Conservation (phyloP, 805 yeast genomes). For the Candida sithepensis region DNA sequence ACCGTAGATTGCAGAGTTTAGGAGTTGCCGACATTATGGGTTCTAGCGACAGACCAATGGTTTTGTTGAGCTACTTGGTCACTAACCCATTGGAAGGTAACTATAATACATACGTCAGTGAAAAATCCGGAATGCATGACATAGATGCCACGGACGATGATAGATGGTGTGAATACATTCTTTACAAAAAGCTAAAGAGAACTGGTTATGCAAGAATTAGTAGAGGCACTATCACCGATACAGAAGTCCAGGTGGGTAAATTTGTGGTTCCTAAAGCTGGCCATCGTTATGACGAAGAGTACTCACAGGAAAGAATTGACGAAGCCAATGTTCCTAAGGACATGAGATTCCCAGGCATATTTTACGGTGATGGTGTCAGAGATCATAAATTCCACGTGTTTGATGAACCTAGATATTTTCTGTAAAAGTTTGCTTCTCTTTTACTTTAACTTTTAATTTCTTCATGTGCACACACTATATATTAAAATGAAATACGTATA, state of each 20-base stretch:
- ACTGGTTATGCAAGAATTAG: constrained; percentile 92
- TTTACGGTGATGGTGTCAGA: constrained; percentile 87
- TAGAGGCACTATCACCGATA: constrained; percentile 91
- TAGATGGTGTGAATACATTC: constrained; percentile 97
- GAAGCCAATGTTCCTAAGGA: constrained; percentile 57
- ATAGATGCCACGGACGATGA: constrained; percentile 93
- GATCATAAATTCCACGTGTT: constrained; percentile 94
- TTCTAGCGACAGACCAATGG: constrained; percentile 73
- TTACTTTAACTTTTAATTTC: neutral
- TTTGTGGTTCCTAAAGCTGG: constrained; percentile 52
- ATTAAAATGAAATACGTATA: neutral
- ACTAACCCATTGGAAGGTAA: constrained; percentile 86
- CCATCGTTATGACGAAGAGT: constrained; percentile 19
- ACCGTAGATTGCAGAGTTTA: constrained; percentile 80
- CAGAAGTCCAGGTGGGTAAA: constrained; percentile 94
- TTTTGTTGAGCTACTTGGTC: constrained; percentile 85
- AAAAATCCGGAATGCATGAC: constrained; percentile 82
- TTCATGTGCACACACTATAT: neutral
- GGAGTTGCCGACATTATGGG: constrained; percentile 80
- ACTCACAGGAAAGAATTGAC: constrained; percentile 41
- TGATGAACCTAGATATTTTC: constrained; percentile 85
- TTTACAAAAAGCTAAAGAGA: constrained; percentile 81
- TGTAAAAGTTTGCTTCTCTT: constrained; percentile 7
- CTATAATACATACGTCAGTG: constrained; percentile 87
- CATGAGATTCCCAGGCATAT: constrained; percentile 71